phyloP scores from a whole-genome alignment of 2,329 filamentous ascomycete species.

The Cladobotryum mycophilum region DNA sequence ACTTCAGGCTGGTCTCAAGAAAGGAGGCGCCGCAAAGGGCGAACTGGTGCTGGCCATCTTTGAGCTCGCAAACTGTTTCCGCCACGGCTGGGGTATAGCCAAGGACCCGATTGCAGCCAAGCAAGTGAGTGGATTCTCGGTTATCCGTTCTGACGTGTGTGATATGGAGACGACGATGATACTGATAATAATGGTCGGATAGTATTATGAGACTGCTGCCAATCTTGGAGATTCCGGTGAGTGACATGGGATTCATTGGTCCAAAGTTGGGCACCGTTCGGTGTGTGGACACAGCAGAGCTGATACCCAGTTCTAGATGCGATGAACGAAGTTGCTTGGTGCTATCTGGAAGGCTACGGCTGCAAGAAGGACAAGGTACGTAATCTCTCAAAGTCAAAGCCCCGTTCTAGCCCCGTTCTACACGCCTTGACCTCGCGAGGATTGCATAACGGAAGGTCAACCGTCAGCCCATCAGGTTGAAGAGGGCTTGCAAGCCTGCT shows the following conservation, averaged over 20 bases:
- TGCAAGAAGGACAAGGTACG: slow-evolving; percentile 97
- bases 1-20: slow-evolving; percentile 79
- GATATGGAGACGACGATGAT: slow-evolving; percentile 30
- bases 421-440: background rate
- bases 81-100: slow-evolving; percentile 86
- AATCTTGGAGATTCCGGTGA: slow-evolving; percentile 83
- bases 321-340: slow-evolving; percentile 96
- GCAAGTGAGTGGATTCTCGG: slow-evolving; percentile 45
- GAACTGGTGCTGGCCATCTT: slow-evolving; percentile 96
- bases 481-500: slow-evolving; percentile 9
- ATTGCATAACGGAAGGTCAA: background rate
- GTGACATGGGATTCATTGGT: slow-evolving; percentile 21
- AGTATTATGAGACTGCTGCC: slow-evolving; percentile 97
- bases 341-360: slow-evolving; percentile 93
- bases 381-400: slow-evolving; percentile 17
- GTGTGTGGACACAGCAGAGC: background rate
- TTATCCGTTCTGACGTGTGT: too few species aligned
- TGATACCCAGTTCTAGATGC: slow-evolving; percentile 55
- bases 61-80: slow-evolving; percentile 87
- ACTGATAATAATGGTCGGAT: slow-evolving; percentile 16
- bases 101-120: slow-evolving; percentile 82
- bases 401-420: background rate
- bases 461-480: slow-evolving; percentile 8
- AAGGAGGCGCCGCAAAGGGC: slow-evolving; percentile 90
- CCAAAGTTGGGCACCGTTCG: background rate